A percentile compares a stretch with the other conserved stretches of the same genome.
These are phyloP conservation scores for Metschnikowia chrysomelidarum DNA, from an alignment of 805 yeast genomes.

Conservation along the genomic window DNA sequence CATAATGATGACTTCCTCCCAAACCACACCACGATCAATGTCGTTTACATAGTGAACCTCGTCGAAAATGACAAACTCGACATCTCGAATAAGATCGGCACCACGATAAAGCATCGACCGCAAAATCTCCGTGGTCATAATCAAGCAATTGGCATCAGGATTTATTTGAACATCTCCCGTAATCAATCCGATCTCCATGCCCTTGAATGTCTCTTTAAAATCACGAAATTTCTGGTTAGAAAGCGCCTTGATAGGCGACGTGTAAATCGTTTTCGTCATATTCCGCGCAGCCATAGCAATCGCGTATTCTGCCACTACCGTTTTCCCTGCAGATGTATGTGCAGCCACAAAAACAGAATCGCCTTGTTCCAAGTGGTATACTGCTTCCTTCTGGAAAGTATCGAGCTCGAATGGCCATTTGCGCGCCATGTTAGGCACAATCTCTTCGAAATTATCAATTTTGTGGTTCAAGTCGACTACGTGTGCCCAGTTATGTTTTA, in stretches of 20 bases:
- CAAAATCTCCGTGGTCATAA: slow-evolving; percentile 96
- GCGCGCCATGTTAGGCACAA: slow-evolving; percentile 91
- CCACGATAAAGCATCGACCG: slow-evolving; percentile 96
- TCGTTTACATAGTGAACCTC: slow-evolving; percentile 98
- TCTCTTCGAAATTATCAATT: slow-evolving; percentile 78
- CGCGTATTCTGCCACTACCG: slow-evolving; percentile 97
- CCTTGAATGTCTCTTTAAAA: slow-evolving; percentile 74
- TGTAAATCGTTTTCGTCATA: slow-evolving; percentile 95
- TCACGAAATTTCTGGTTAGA: slow-evolving; percentile 90
- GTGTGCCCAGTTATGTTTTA: slow-evolving; percentile 86
- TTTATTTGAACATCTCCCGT: slow-evolving; percentile 98
- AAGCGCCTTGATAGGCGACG: slow-evolving; percentile 91
- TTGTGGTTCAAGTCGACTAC: slow-evolving; percentile 83
- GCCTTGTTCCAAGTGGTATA: slow-evolving; percentile 93
- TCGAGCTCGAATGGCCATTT: slow-evolving; percentile 95
- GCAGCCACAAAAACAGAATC: slow-evolving; percentile 99
- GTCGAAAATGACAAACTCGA: slow-evolving; percentile 95
- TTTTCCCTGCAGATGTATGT: slow-evolving; percentile 97
- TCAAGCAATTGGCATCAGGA: slow-evolving; percentile 92
- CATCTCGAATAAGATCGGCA: slow-evolving; percentile 94
- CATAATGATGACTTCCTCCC: slow-evolving; percentile 99
- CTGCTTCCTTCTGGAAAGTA: slow-evolving; percentile 94
- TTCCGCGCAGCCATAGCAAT: slow-evolving; percentile 95
- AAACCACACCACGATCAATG: slow-evolving; percentile 95
- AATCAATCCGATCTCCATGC: slow-evolving; percentile 85